Percentiles rank a stretch among this genome's conserved stretches.
Conservation (phyloP, 2,329 filamentous ascomycete genomes). For the Ceratocystis huliohia region DNA sequence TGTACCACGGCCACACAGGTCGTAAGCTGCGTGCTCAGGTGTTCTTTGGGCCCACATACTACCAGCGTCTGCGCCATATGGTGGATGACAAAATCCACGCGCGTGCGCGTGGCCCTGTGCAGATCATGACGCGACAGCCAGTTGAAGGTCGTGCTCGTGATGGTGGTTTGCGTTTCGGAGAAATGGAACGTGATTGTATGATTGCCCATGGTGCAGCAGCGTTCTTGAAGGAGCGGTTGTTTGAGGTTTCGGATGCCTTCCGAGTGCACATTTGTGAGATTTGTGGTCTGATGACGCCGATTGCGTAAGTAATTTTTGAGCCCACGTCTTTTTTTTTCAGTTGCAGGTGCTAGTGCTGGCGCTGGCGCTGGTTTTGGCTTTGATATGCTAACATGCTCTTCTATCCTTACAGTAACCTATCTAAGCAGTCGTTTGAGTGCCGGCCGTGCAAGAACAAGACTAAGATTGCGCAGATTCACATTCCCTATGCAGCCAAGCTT, state of each 20-base stretch:
- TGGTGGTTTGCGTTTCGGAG: constrained; percentile 96
- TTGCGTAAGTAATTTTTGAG: constrained; percentile 60
- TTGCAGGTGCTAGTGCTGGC: neutral
- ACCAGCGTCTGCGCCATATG: constrained; percentile 97
- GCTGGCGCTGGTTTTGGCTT: neutral
- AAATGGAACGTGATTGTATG: constrained; percentile 99
- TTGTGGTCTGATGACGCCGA: constrained; percentile 95
- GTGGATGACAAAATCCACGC: constrained; percentile 99
- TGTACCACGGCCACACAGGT: constrained; percentile 98
- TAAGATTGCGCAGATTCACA: constrained; percentile 93
- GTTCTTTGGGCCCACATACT: constrained; percentile 96
- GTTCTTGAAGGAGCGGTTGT: constrained; percentile 93
- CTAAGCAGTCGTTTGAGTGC: constrained; percentile 93
- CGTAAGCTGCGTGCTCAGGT: constrained; percentile 86
- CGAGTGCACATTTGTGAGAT: constrained; percentile 97
- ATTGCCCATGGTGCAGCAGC: constrained; percentile 97
- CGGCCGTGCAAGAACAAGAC: constrained; percentile 98
- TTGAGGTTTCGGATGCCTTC: constrained; percentile 96
- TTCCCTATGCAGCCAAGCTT: constrained; percentile 93
- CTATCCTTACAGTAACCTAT: constrained; percentile 55
- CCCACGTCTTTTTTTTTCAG: neutral
- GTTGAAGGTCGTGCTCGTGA: constrained; percentile 97
- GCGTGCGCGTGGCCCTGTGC: constrained; percentile 88
- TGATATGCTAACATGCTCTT: constrained; percentile 24
- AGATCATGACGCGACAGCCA: constrained; percentile 93